Percentiles rank a stretch among this genome's conserved stretches.
Conservation (phyloP, 208 protist species). For the Crithidia expoeki region DNA sequence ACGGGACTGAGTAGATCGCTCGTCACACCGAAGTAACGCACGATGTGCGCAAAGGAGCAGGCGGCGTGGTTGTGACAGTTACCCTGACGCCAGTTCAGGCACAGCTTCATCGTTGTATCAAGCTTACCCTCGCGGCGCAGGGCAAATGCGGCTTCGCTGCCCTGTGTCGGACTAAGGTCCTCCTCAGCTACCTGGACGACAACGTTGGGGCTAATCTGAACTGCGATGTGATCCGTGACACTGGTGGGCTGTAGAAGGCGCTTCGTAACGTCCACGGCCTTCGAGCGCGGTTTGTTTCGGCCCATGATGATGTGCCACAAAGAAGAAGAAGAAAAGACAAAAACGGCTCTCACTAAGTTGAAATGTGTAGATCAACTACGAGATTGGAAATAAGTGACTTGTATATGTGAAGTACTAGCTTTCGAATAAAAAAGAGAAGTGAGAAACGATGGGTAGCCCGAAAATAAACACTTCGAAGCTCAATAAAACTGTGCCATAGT, state of each 20-base stretch:
- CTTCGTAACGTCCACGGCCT: constrained; percentile 84
- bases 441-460: too few species aligned
- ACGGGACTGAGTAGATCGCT: constrained; percentile 4
- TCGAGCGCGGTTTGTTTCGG: constrained; percentile 43
- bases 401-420: too few species aligned
- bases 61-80: constrained; percentile 73
- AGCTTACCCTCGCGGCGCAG: constrained; percentile 68
- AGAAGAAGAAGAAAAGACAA: constrained; percentile 1
- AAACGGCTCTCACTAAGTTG: background rate
- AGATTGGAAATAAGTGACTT: too few species aligned
- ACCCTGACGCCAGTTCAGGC: constrained; percentile 75
- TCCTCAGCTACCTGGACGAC: constrained; percentile 61
- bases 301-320: constrained; percentile 15
- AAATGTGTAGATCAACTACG: too few species aligned
- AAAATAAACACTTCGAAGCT: too few species aligned
- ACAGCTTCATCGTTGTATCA: constrained; percentile 71
- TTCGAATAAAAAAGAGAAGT: too few species aligned
- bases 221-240: constrained; percentile 59
- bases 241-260: constrained; percentile 61
- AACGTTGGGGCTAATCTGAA: constrained; percentile 49
- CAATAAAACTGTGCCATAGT: too few species aligned
- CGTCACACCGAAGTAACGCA: constrained; percentile 50
- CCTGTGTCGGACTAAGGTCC: constrained; percentile 81
- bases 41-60: constrained; percentile 79
- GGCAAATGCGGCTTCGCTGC: constrained; percentile 73